phyloP scores from a whole-genome alignment of 148 eudicot genomes.

The Nepenthes gracilis region DNA sequence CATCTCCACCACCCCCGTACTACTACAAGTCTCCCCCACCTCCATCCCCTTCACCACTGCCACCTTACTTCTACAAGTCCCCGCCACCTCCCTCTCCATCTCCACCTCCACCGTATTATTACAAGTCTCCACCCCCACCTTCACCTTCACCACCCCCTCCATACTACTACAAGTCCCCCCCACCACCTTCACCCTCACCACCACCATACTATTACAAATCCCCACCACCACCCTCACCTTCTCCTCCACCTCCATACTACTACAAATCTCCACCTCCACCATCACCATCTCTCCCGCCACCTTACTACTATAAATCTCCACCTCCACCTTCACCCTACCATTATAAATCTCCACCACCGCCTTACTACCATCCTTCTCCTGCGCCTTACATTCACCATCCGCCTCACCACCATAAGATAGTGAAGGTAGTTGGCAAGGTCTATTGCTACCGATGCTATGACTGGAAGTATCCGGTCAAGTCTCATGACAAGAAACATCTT shows the following conservation, averaged over 20 bases:
- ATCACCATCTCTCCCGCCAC: conserved; percentile 12
- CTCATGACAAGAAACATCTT: conserved; percentile 42
- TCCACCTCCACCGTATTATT: conserved; percentile 22
- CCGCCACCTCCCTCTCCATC: too few species aligned
- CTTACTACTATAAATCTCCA: conserved; percentile 22
- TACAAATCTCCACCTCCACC: conserved; percentile 26
- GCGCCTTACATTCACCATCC: conserved; percentile 11
- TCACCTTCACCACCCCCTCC: conserved; percentile 20
- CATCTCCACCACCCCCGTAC: conserved; percentile 24
- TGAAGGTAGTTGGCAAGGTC: conserved; percentile 45
- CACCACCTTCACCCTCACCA: conserved; percentile 19
- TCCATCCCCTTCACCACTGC: conserved; percentile 23
- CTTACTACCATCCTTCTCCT: conserved; percentile 10
- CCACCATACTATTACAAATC: conserved; percentile 26
- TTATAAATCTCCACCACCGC: conserved; percentile 23
- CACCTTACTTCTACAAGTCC: conserved; percentile 17
- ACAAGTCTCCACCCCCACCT: conserved; percentile 28
- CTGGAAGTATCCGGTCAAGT: conserved; percentile 28
- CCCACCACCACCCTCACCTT: conserved; percentile 19
- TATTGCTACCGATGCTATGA: conserved; percentile 43
- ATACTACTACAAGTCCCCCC: conserved; percentile 17
- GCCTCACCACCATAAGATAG: conserved; percentile 18
- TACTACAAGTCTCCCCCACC: conserved; percentile 25
- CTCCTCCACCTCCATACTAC: conserved; percentile 21
- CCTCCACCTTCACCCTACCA: conserved; percentile 22